These are phyloP conservation scores for Penicillium odoratum DNA, from an alignment of 495 filamentous ascomycete species.

Conservation along the genomic window DNA sequence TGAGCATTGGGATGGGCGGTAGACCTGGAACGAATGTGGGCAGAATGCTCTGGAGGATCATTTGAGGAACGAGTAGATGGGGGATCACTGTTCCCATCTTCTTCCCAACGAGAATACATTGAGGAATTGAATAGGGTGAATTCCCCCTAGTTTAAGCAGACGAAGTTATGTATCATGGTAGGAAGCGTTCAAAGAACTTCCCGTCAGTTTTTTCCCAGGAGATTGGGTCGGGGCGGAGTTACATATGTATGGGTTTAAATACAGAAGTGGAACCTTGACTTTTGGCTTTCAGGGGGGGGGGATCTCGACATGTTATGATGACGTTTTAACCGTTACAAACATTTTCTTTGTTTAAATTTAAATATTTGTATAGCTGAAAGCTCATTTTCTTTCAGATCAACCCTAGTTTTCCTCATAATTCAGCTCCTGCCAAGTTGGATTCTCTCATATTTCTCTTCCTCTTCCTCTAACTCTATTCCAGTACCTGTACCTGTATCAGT, in stretches of 20 bases:
- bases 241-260: conserved; percentile 1
- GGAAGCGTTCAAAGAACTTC: background rate
- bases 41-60: conserved; percentile 38
- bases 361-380: background rate
- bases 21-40: conserved; percentile 45
- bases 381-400: background rate
- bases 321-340: conserved; percentile 5
- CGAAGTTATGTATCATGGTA: conserved; percentile 21
- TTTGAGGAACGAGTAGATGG: conserved; percentile 40
- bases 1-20: conserved; percentile 33
- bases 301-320: conserved; percentile 5
- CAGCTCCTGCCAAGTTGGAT: background rate
- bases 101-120: conserved; percentile 21
- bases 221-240: conserved; percentile 14
- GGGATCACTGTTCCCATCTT: conserved; percentile 35
- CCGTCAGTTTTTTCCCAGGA: conserved; percentile 4
- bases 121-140: background rate
- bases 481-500: conserved; percentile 7
- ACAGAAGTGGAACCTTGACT: background rate
- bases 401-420: background rate
- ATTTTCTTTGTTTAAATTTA: background rate
- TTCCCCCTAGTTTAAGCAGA: conserved; percentile 12
- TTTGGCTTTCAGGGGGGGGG: conserved; percentile 9
- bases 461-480: background rate
- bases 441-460: background rate